Evolutionary conservation across 192 early-diverging fungal species (phyloP), one percentile per base, ranked within the genome.

Genomic region (Coemansia erecta): DNA sequence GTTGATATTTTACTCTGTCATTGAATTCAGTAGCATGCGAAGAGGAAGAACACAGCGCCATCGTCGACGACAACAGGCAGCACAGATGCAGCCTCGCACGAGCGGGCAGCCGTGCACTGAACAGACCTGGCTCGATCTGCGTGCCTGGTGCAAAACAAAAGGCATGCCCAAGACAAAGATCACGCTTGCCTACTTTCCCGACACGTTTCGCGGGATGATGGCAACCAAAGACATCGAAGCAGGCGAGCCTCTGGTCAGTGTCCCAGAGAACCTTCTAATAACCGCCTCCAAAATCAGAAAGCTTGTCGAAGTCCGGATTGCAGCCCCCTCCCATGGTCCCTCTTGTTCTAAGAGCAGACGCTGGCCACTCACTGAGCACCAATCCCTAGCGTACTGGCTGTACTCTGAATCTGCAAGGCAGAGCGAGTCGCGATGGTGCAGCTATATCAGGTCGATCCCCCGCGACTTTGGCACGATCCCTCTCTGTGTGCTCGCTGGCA

Each of bases 181-280:
- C 24, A 61, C 66, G 10, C 48, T 73, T 31, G 71, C 71, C 0
- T 63, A 70, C 57, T 73, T 73, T 57, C 49, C 72, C 10, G 58
- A 57, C 31, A 73, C 77, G 1, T 63, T 67, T 39, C 77, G 77
- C 11, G 77, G 77, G 33, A 73, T 80, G 77, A 73, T 73, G 77
- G 77, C 77, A 5, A 73, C 77, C 3, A 52, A 46, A 14, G 58
- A 60, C 24, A 80, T 80, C 12, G 48, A 28, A 26, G 22, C 19
- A 2, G 72, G 64, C 24, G 76, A 78, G 48, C 59, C 57, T 47
- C 22, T 78, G 18, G 41, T 78, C 19, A 47, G 58, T 9, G 44
- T 80, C 21, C 77, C 77, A 7, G 69, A 80, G 53, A 64, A 53
- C 8, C 64, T 80, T 35, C 26, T 80, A 17, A 35, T 73, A 9